Evolutionary conservation across 306 rosid genomes (phyloP).

Genomic region (Citrullus amarus): DNA sequence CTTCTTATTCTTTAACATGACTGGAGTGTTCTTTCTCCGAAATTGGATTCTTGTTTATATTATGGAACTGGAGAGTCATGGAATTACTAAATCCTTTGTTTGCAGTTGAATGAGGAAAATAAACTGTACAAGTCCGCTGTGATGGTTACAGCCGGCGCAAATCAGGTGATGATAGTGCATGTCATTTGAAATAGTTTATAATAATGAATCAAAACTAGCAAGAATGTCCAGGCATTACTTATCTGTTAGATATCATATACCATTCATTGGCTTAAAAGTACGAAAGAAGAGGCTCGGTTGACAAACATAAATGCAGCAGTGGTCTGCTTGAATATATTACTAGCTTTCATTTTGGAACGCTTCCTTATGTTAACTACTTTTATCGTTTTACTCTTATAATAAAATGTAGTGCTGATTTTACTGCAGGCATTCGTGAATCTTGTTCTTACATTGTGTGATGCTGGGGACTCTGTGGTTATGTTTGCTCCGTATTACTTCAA

Average conservation of each 20-base stretch:
- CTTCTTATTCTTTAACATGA: not conserved
- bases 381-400: not conserved
- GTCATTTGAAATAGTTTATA: not conserved
- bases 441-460: conserved; percentile 90
- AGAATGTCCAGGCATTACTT: not conserved
- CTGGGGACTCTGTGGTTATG: conserved; percentile 83
- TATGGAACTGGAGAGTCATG: not conserved
- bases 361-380: not conserved
- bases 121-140: conserved; percentile 76
- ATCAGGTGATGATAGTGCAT: conserved; percentile 61
- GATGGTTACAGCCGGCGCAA: conserved; percentile 98
- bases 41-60: not conserved
- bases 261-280: not conserved
- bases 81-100: conserved; percentile 5
- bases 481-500: conserved; percentile 95
- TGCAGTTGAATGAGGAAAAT: conserved; percentile 68
- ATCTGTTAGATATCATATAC: not conserved
- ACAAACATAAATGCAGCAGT: not conserved
- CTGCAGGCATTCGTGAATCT: conserved; percentile 94
- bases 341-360: not conserved
- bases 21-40: not conserved
- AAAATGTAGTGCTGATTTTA: not conserved
- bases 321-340: not conserved
- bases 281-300: not conserved
- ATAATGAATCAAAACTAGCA: not conserved